Conservation (phyloP, 768 basidiomycete species). For the Lyophyllum shimeji region DNA sequence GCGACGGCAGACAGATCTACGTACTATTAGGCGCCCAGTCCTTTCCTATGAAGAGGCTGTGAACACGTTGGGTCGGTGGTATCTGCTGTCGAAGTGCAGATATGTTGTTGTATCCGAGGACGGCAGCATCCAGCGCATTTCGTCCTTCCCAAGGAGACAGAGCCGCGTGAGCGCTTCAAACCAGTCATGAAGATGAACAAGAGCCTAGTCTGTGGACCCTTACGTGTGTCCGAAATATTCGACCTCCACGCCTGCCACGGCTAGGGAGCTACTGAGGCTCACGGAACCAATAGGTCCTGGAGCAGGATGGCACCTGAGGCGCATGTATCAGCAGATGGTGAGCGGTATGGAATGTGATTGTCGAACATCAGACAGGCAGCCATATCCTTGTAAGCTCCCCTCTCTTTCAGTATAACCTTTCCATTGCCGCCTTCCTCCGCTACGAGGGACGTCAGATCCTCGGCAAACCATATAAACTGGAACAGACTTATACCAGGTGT, state of each 20-base stretch:
- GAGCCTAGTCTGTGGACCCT: slow-evolving; percentile 5
- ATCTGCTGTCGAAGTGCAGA: slow-evolving; percentile 82
- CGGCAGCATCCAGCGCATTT: slow-evolving; percentile 86
- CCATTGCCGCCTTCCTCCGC: slow-evolving; percentile 82
- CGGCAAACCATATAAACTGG: neutral
- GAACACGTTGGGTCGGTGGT: slow-evolving; percentile 72
- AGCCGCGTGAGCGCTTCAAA: slow-evolving; percentile 75
- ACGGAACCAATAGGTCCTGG: slow-evolving; percentile 72
- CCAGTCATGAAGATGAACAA: neutral
- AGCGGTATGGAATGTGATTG: neutral
- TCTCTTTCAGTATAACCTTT: slow-evolving; percentile 64
- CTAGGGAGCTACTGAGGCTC: slow-evolving; percentile 63
- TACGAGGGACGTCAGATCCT: slow-evolving; percentile 21
- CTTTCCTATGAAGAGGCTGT: slow-evolving; percentile 75
- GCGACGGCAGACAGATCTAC: slow-evolving; percentile 16
- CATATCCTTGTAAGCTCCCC: slow-evolving; percentile 75
- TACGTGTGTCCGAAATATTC: slow-evolving; percentile 79
- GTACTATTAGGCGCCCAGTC: slow-evolving; percentile 75
- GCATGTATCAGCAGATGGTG: neutral
- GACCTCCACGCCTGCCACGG: slow-evolving; percentile 55
- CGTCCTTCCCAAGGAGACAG: slow-evolving; percentile 83
- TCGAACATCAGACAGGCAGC: slow-evolving; percentile 73
- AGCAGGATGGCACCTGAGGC: slow-evolving; percentile 76
- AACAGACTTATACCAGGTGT: slow-evolving; percentile 59
- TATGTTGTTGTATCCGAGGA: slow-evolving; percentile 78